These are phyloP conservation scores for Primulina eburnea DNA, from an alignment of 257 asterid genomes.

Conservation along the genomic window DNA sequence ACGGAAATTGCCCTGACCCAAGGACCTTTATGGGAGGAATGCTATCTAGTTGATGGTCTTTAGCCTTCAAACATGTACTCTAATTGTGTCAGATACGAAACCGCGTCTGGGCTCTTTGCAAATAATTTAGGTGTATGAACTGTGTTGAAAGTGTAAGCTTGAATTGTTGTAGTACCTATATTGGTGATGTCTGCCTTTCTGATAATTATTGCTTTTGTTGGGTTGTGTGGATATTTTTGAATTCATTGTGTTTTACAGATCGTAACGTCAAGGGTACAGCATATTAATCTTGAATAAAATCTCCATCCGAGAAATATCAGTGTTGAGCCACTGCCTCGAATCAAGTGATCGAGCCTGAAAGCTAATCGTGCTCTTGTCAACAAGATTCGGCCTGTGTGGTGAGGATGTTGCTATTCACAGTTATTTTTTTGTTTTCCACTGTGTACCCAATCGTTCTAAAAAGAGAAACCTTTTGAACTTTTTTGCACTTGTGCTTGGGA, in stretches of 20 bases:
- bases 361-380: too few species aligned
- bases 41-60: slow-evolving; percentile 36
- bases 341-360: too few species aligned
- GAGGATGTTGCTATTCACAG: not conserved
- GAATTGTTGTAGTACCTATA: not conserved
- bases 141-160: not conserved
- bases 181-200: not conserved
- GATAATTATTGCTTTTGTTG: too few species aligned
- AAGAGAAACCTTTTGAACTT: too few species aligned
- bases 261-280: not conserved
- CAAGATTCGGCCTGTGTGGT: too few species aligned
- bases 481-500: too few species aligned
- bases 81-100: not conserved
- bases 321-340: too few species aligned
- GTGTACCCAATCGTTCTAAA: too few species aligned
- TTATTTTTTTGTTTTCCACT: too few species aligned
- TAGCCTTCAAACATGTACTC: slow-evolving; percentile 1
- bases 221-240: not conserved
- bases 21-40: slow-evolving; percentile 84
- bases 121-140: not conserved
- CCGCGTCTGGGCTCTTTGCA: not conserved
- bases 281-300: not conserved
- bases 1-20: slow-evolving; percentile 79
- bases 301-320: too few species aligned
- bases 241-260: not conserved